These are phyloP conservation scores for Eutypa lata DNA, from an alignment of 2,329 filamentous ascomycete species.

Conservation along the genomic window DNA sequence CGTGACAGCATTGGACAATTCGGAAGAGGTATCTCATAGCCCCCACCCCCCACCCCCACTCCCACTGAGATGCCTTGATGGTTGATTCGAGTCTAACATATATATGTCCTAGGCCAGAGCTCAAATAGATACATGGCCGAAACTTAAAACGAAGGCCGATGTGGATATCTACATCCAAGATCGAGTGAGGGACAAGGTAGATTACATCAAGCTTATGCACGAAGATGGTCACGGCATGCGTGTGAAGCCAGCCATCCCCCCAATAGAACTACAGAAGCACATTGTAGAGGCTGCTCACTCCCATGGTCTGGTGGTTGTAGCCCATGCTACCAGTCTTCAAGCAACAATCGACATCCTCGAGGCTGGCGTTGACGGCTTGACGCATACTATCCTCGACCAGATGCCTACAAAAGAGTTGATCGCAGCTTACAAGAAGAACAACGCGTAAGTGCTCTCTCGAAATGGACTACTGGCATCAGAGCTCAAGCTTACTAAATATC, in stretches of 20 bases:
- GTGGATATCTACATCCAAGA: constrained; percentile 39
- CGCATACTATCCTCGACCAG: constrained; percentile 29
- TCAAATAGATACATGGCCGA: constrained; percentile 43
- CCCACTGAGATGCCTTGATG: no score
- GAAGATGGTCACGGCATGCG: constrained; percentile 41
- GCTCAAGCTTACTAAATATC: no score
- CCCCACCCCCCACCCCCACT: no score
- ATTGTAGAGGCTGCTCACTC: constrained; percentile 36
- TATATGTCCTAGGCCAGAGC: constrained; percentile 1
- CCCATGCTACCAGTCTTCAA: constrained; percentile 21
- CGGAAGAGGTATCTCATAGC: constrained; percentile 8
- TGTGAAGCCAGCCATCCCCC: constrained; percentile 33
- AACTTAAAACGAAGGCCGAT: constrained; percentile 30
- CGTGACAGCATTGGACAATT: constrained; percentile 7
- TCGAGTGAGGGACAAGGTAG: constrained; percentile 34
- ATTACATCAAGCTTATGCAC: constrained; percentile 52
- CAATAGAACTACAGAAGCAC: constrained; percentile 40
- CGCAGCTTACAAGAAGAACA: constrained; percentile 15
- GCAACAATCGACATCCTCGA: constrained; percentile 25
- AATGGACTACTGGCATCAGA: neutral
- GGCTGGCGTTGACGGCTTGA: constrained; percentile 26
- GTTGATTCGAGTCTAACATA: no score
- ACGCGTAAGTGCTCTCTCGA: constrained; percentile 10
- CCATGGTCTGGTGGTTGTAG: constrained; percentile 22
- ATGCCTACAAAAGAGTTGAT: constrained; percentile 19